Conservation (phyloP, 2,329 filamentous ascomycete genomes). For the Hymenoscyphus occultus region DNA sequence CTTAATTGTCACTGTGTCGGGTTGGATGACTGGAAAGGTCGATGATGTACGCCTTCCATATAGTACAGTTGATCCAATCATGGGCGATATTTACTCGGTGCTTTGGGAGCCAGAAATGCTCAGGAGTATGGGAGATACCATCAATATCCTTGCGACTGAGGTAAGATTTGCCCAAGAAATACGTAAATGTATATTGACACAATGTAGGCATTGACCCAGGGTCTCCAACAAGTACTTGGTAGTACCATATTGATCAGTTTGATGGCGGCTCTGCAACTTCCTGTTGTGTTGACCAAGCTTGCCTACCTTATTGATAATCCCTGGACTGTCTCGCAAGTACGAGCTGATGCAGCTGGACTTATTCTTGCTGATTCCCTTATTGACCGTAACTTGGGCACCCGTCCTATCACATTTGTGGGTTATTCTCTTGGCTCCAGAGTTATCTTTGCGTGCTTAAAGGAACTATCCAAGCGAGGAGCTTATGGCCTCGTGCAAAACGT, state of each 20-base stretch:
- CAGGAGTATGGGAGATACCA: conserved; percentile 95
- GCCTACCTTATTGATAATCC: conserved; percentile 97
- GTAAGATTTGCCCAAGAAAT: conserved; percentile 46
- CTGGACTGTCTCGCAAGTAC: conserved; percentile 93
- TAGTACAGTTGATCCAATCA: conserved; percentile 93
- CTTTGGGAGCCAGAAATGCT: conserved; percentile 99
- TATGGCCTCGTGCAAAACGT: conserved; percentile 91
- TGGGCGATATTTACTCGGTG: conserved; percentile 97
- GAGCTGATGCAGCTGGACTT: conserved; percentile 82
- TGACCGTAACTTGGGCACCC: conserved; percentile 83
- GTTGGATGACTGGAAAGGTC: conserved; percentile 98
- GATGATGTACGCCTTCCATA: conserved; percentile 95
- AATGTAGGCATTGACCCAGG: conserved; percentile 84
- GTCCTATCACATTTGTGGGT: conserved; percentile 88
- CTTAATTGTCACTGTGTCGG: conserved; percentile 88
- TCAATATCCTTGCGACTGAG: conserved; percentile 97
- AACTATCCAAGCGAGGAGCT: conserved; percentile 79
- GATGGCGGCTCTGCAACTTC: conserved; percentile 92
- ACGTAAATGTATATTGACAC: conserved; percentile 29
- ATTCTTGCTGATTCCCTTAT: conserved; percentile 94
- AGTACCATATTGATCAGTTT: conserved; percentile 83
- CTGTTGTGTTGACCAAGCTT: conserved; percentile 87
- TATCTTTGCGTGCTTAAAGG: conserved; percentile 86
- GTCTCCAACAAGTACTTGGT: conserved; percentile 89
- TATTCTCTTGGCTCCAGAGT: conserved; percentile 91